Evolutionary conservation across 805 yeast genomes (phyloP), one percentile per base, ranked within the genome.

Genomic region (Saccharomycopsis sp.): DNA sequence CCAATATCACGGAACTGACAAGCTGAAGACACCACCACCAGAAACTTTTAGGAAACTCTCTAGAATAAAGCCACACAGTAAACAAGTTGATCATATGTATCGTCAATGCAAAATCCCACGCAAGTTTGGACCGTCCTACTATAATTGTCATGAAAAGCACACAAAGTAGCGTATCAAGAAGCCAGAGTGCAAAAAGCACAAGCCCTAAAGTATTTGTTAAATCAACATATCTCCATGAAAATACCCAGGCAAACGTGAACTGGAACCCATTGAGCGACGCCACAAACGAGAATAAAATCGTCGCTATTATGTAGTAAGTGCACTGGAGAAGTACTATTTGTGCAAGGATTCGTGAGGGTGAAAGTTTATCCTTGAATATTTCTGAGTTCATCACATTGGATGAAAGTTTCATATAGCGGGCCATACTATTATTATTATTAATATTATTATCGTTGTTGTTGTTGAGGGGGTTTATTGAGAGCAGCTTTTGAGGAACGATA

Each of bases 101-200:
- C 0, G 99, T 94, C n/a, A 93, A 68, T 9, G 97, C 97, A 74
- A 94, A 93, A 72, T 93, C 99, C 87, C 97, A 87, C 0, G 97
- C 98, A 54, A 93, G 74, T 70, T 93, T 94, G 49, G 96, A 87
- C 58, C 98, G 77, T 0, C 98, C 97, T 12, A 93, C 97, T 25
- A 93, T 84, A 1, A 92, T 72, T 0, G 96, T 89, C 67, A 93
- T 84, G 68, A 89, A 90, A 9, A 89, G 70, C 1, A 91, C 97
- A 64, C 96, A 86, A 47, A 94, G 74, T 51, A 94, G 76, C 0
- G 97, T 78, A 69, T 88, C 96, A 54, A 90, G 70, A 15, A 93
- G 74, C 98, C 98, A 93, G 58, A 92, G 70, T 5, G 81, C 69
- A 41, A 86, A 80, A 50, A 93, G 72, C 0, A 88, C 83, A 68